Base-by-base conservation (phyloP, 2,329 filamentous ascomycete genomes). In the Paraphaeosphaeria sporulosa region DNA sequence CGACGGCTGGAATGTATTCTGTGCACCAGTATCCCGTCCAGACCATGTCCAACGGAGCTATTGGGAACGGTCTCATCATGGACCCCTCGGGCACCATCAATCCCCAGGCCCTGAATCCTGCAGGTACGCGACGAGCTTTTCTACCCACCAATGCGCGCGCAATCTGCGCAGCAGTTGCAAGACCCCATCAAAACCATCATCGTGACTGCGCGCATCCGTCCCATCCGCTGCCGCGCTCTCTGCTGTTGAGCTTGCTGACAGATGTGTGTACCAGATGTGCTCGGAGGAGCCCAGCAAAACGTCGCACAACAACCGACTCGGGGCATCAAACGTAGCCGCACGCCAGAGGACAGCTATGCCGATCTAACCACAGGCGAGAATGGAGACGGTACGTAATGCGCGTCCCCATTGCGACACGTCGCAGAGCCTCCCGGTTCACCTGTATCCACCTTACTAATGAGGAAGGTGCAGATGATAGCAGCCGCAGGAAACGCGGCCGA, bases 401-500 rank as follows among this genome's bases (percentile, higher is more conserved):
- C 48, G n/a, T 15, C 47, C 19, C 30, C 25, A 27, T 15, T 55
- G 47, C 55, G 50, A 54, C 52, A 42, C 43, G 44, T n/a, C 59
- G 53, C 63, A 61, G 46, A 44, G 57, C 40, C 23, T 40, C 43
- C 43, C 38, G 58, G 5, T 40, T 25, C 58, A 30, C 57, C 57
- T 36, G 55, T 47, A 51, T 46, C 13, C 38, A 34, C 55, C 53
- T 57, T 58, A 60, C 66, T 72, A 61, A 69, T 58, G 53, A 19
- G 50, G 25, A 34, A 49, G 34, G 9, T 54, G 51, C 66, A 74
- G 76, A 76, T 56, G 71, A 72, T 27, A 66, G 65, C 50, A 78
- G 77, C 62, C 76, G 75, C 50, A 68, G 77, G 67, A 80, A 79
- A 64, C 76, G 78, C 64, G 85, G 83, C 71, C 86, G 86, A 79